Evolutionary conservation across 225 moss, liverwort and hornwort genomes (phyloP), one percentile per base, ranked within the genome.

Genomic region (Antitrichia curtipendula): DNA sequence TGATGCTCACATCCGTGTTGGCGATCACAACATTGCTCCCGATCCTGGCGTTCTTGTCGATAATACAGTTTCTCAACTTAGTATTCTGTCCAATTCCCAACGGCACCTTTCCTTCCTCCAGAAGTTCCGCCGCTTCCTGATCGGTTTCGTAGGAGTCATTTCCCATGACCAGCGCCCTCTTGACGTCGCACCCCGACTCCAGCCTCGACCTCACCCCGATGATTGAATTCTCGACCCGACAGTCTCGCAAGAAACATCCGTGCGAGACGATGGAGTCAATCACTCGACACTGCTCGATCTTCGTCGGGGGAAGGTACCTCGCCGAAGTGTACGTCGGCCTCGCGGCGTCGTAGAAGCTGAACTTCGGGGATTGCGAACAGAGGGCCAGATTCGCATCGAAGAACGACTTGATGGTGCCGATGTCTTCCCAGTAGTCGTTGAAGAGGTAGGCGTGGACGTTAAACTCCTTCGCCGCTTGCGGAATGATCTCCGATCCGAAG

Each of bases 341-440:
- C 5, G 86, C 80, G 9, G 91, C 93, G 43, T 93, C 93, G 40
- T 93, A 92, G 79, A 93, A 93, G 62, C 93, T 92, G 38, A 92
- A 93, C 81, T 93, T 88, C 4, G 93, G 91, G 3, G 82, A 54
- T 86, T 93, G 81, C 11, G 92, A 89, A 8, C 95, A 94, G 24
- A 96, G 93, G 8, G 95, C 95, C 89, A 96, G 41, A 69, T 96
- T 96, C 16, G 96, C 96, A 50, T 96, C 96, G 60, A 94, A 96
- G 77, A 96, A 96, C 41, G 96, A 96, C 81, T 92, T 96, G 81
- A 96, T 95, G 25, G 96, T 96, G 50, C 96, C 96, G 65, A 96
- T 96, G 43, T 96, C 96, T 90, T 96, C 96, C 96, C 96, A 96
- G 87, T 96, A 96, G 28, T 96, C 95, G 65, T 95, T 93, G 65